Percentiles rank a stretch among this genome's conserved stretches.
These are phyloP conservation scores for Solanum chiquidenum DNA, from an alignment of 257 asterid species.

Conservation along the genomic window DNA sequence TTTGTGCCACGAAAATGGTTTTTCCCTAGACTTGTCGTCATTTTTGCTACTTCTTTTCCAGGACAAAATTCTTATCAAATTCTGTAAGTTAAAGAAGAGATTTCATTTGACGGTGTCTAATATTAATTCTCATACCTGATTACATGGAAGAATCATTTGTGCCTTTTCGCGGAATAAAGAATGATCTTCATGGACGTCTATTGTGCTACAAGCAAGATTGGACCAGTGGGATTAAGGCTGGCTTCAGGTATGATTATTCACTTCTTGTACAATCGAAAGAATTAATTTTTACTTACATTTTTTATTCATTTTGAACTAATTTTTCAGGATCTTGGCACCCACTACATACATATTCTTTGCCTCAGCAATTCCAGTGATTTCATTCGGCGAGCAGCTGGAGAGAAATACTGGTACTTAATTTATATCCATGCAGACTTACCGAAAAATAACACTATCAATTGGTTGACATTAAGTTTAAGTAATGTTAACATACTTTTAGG, in stretches of 20 bases:
- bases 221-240: conserved; percentile 72
- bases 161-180: conserved; percentile 78
- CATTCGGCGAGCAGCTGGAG: conserved; percentile 80
- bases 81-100: not conserved
- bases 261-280: not conserved
- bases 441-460: not conserved
- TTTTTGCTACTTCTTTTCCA: not conserved
- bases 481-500: not conserved
- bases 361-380: conserved; percentile 79
- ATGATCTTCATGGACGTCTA: conserved; percentile 55
- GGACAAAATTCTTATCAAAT: not conserved
- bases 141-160: conserved; percentile 76
- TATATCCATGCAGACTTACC: not conserved
- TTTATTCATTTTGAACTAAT: not conserved
- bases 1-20: not conserved
- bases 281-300: not conserved
- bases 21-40: not conserved
- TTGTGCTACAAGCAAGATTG: conserved; percentile 84
- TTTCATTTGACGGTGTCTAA: not conserved
- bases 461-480: not conserved
- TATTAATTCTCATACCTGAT: not conserved
- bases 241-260: conserved; percentile 39
- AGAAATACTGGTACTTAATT: conserved; percentile 44
- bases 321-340: conserved; percentile 71
- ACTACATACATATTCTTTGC: conserved; percentile 78